Evolutionary conservation across 805 yeast species (phyloP).

Genomic region (Metschnikowia koreensis): DNA sequence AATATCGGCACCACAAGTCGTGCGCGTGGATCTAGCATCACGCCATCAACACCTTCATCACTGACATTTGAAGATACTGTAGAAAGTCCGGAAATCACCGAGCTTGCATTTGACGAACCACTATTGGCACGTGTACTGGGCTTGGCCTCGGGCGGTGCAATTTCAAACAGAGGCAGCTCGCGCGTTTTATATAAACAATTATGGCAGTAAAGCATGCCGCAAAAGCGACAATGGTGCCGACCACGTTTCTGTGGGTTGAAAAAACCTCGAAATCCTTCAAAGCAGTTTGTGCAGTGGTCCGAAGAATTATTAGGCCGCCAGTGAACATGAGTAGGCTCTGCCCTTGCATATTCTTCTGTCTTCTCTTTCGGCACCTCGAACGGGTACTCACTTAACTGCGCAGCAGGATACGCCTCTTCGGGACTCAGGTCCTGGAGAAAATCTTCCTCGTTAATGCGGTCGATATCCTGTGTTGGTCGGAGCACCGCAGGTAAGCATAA

Average conservation of each 20-base stretch:
- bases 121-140: constrained; percentile 8
- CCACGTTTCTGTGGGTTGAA: constrained; percentile 25
- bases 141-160: constrained; percentile 7
- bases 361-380: constrained; percentile 10
- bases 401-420: constrained; percentile 8
- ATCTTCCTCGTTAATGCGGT: constrained; percentile 12
- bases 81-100: constrained; percentile 1
- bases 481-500: constrained; percentile 53
- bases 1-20: constrained; percentile 38
- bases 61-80: constrained; percentile 1
- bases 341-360: constrained; percentile 2
- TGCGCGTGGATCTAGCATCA: constrained; percentile 22
- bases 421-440: constrained; percentile 13
- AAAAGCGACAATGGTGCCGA: constrained; percentile 20
- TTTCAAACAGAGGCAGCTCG: constrained; percentile 13
- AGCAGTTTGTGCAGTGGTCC: constrained; percentile 44
- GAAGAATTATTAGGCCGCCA: constrained; percentile 49
- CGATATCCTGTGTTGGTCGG: constrained; percentile 32
- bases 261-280: constrained; percentile 31
- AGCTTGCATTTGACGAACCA: constrained; percentile 11
- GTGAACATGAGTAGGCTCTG: constrained; percentile 50
- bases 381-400: constrained; percentile 13
- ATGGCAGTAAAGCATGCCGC: constrained; percentile 17
- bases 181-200: constrained; percentile 25
- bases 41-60: constrained; percentile 11